Evolutionary conservation across 306 rosid species (phyloP), one percentile per base, ranked within the genome.

Genomic region (Acacia confusa): DNA sequence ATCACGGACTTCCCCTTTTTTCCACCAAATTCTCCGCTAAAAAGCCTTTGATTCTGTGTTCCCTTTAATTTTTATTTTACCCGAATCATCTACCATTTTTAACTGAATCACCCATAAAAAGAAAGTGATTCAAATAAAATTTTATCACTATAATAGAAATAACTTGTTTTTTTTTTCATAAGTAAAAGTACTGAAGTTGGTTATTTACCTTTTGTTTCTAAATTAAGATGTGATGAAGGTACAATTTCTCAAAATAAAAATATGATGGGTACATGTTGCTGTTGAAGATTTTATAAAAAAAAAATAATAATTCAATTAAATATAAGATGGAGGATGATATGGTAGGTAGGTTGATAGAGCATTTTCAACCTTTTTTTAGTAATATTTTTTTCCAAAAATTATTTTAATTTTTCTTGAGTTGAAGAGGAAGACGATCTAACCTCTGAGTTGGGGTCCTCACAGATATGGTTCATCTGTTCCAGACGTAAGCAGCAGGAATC

Each of bases 1-100:
- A 84, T 90, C 90, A 90, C 93, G 92, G 94, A 82, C 20, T 7
- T 2, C 3, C 25, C 64, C 3, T 22, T 2, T 57, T 55, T 4
- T 15, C 64, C 13, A 22, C 30, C 64, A 7, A 53, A 6, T 53
- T 57, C 30, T 28, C 30, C 30, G 34, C 32, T 1, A 11, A 10
- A 60, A 24, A 24, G 66, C 66, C 66, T 60, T 60, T 60, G 6
- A 24, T 60, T 60, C 66, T 22, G 15, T 9, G 15, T 9, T 1
- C 27, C 6, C 57, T 14, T 50, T 50, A n/a, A n/a, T 30, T 53
- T 53, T 53, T 19, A 2, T 20, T 53, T 53, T 20, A 20, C 24
- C 58, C 58, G 0, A 4, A 15, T 50, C 16, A 50, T 50, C n/a
- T 50, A 0, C 2, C 5, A 16, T 50, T 50, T 17, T 17, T 50